Conservation (phyloP, 371 early-diverging fungal species). For the Blyttiomyces sp. region DNA sequence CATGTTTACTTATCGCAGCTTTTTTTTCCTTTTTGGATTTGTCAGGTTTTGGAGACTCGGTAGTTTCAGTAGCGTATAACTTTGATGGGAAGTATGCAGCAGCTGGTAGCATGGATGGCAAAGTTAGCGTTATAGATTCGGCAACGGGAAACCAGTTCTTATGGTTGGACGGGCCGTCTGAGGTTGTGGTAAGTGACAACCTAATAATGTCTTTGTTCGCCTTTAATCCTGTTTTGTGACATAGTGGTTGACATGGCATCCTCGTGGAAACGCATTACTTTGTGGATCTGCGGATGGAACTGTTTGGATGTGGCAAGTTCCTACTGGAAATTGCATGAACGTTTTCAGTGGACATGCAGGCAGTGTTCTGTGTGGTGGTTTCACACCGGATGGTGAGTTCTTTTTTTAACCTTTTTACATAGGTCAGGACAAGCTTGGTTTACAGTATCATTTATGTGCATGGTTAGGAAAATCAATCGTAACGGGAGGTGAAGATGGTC, state of each 20-base stretch:
- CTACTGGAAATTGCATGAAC: slow-evolving; percentile 85
- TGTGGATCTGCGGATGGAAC: slow-evolving; percentile 86
- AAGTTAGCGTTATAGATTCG: slow-evolving; percentile 77
- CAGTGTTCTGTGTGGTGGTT: slow-evolving; percentile 81
- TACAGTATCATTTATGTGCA: too few species aligned
- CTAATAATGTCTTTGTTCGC: not conserved
- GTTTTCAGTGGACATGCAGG: slow-evolving; percentile 87
- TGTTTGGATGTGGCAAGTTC: slow-evolving; percentile 54
- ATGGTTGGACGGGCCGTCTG: slow-evolving; percentile 86
- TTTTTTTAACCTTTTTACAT: not conserved
- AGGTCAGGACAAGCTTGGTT: too few species aligned
- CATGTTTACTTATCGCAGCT: not conserved
- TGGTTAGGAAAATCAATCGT: slow-evolving; percentile 74
- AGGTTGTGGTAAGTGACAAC: slow-evolving; percentile 62
- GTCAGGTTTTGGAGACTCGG: slow-evolving; percentile 82
- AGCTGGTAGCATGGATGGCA: slow-evolving; percentile 95
- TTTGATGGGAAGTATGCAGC: slow-evolving; percentile 82
- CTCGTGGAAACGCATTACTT: slow-evolving; percentile 83
- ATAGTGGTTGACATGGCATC: slow-evolving; percentile 95
- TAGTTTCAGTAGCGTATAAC: slow-evolving; percentile 80
- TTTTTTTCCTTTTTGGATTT: slow-evolving; percentile 2
- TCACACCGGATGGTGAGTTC: slow-evolving; percentile 78
- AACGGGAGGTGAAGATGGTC: slow-evolving; percentile 80
- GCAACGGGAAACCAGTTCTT: slow-evolving; percentile 58
- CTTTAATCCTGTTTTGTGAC: not conserved